These are phyloP conservation scores for Kwoniella botswanensis DNA, from an alignment of 768 basidiomycete genomes.

Conservation along the genomic window DNA sequence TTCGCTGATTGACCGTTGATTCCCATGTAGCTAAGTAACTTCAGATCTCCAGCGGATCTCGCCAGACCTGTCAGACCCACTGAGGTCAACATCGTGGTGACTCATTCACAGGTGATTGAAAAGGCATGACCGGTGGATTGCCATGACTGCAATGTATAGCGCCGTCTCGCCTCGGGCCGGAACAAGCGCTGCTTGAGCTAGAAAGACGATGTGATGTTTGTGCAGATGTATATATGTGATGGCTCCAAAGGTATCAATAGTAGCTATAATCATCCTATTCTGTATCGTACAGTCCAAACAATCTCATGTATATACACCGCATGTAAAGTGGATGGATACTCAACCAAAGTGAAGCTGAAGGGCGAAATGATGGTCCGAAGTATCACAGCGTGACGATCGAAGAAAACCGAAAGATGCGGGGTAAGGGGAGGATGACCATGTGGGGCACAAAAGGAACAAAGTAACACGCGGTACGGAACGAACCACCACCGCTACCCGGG, in stretches of 20 bases:
- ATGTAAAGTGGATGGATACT: background rate
- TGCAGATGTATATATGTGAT: too few relatives aligned
- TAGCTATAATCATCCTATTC: too few relatives aligned
- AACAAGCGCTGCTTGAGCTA: too few relatives aligned
- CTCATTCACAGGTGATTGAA: slow-evolving; percentile 27
- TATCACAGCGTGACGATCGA: background rate
- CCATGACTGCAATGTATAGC: too few relatives aligned
- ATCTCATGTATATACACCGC: too few relatives aligned
- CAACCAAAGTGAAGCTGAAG: background rate
- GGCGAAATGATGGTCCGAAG: background rate
- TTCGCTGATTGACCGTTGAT: background rate
- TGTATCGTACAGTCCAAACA: too few relatives aligned
- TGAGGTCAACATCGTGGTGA: slow-evolving; percentile 38
- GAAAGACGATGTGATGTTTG: too few relatives aligned
- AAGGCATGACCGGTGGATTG: slow-evolving; percentile 17
- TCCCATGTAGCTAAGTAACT: slow-evolving; percentile 25
- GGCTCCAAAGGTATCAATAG: too few relatives aligned
- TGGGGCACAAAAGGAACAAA: background rate
- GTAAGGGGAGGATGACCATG: background rate
- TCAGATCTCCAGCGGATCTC: slow-evolving; percentile 30
- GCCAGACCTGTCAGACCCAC: slow-evolving; percentile 15
- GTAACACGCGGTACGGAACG: background rate
- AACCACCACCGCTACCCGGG: too few relatives aligned
- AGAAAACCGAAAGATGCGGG: background rate
- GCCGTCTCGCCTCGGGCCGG: too few relatives aligned